These are phyloP conservation scores for Babesia ovis DNA, from an alignment of 169 alveolate genomes.

Conservation along the genomic window DNA sequence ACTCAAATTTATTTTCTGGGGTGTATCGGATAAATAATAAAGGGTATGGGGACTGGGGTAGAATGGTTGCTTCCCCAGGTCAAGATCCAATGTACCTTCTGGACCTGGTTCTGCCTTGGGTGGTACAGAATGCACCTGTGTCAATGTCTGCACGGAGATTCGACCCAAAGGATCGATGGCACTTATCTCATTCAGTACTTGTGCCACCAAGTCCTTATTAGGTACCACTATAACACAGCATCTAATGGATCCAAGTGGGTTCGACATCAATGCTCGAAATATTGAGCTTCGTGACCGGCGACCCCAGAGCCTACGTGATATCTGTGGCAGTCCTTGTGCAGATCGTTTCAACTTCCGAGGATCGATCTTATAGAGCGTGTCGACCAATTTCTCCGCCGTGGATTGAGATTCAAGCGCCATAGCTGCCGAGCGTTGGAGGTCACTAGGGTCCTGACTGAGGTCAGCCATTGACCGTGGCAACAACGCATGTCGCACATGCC, in stretches of 20 bases:
- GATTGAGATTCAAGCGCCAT: conserved; percentile 8
- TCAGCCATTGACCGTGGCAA: conserved; percentile 39
- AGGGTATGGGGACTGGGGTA: conserved; percentile 24
- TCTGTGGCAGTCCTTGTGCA: conserved; percentile 4
- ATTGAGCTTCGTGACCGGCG: conserved; percentile 40
- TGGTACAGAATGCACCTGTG: conserved; percentile 50
- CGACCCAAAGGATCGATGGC: conserved; percentile 70
- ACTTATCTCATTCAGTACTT: conserved; percentile 60
- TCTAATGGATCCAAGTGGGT: conserved; percentile 53
- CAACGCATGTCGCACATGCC: conserved; percentile 57
- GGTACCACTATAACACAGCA: conserved; percentile 70
- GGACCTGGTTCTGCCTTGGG: neutral
- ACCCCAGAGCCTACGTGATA: conserved; percentile 37
- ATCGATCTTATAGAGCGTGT: conserved; percentile 27
- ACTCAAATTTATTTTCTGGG: conserved; percentile 6
- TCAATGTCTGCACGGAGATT: conserved; percentile 71
- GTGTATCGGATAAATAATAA: neutral
- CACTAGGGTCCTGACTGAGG: conserved; percentile 30
- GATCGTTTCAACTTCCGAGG: conserved; percentile 11
- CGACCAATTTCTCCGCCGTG: conserved; percentile 44
- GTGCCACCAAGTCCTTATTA: conserved; percentile 72
- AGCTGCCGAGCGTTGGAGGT: conserved; percentile 10
- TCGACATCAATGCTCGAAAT: conserved; percentile 42
- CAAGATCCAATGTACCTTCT: neutral
- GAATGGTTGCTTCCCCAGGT: conserved; percentile 8